Evolutionary conservation across 176 grass and related monocot species (phyloP), one percentile per base, ranked within the genome.

Genomic region (Carex kokanica): DNA sequence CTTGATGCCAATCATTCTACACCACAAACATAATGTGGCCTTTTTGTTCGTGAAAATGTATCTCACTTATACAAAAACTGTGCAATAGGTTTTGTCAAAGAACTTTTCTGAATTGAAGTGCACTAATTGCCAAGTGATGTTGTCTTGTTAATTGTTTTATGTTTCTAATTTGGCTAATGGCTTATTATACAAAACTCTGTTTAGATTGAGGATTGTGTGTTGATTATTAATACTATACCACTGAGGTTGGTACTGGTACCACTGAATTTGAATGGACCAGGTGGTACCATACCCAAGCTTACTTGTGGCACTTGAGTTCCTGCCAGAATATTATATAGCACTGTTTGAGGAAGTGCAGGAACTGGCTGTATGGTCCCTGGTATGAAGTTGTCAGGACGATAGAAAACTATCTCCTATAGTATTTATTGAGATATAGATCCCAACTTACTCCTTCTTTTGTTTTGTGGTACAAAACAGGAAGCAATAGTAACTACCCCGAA

Each of bases 381-480:
- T 31, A 56, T 32, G 23, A 55, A 56, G 51, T 77, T 29, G 23
- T 31, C 0, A 31, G 45, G 73, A 55, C 8, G 24, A 56, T 14
- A 56, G 51, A 55, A 55, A 55, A 17, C 43, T 74, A 56, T 10
- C 51, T 31, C 14, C 10, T 32, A 23, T 34, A 56, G 45, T 56
- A 32, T 56, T 78, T 56, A 32, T 34, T 78, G 24, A 56, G 73
- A 51, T 43, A 78, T 34, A 17, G 24, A 27, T 56, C 49, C 25
- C 25, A 78, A 78, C 73, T 78, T 34, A 78, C 73, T 11, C 16
- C 16, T 73, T 54, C 53, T 41, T 63, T 81, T 62, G 6, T 40
- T 65, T 81, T 1, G 43, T 25, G 49, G 36, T 62, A 66, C 34
- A 82, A 16, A 66, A 54, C 80, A 82, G 80, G 80, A 82, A 68